Conservation (phyloP, 2,329 filamentous ascomycete species). For the Pseudogymnoascus sp. region DNA sequence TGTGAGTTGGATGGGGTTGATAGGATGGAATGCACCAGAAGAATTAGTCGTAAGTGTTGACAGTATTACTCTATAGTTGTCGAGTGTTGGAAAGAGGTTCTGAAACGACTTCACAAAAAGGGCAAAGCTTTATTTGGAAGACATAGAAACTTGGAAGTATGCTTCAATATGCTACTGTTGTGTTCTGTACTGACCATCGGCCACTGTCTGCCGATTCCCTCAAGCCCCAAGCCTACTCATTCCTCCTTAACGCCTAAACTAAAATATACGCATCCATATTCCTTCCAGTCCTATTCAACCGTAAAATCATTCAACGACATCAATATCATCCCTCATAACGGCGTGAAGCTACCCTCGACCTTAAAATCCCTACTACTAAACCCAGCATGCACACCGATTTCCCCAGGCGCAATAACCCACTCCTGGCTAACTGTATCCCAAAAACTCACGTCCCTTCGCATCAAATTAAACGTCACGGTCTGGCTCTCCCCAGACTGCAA, state of each 20-base stretch:
- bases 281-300: not conserved
- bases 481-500: slow-evolving; percentile 41
- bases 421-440: slow-evolving; percentile 65
- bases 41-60: not conserved
- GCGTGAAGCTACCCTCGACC: slow-evolving; percentile 8
- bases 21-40: not conserved
- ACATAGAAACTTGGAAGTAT: not conserved
- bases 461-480: slow-evolving; percentile 46
- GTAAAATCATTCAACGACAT: not conserved
- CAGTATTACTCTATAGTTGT: not conserved
- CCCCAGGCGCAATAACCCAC: slow-evolving; percentile 52
- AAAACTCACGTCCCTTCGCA: slow-evolving; percentile 64
- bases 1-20: not conserved
- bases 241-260: not conserved
- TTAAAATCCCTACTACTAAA: slow-evolving; percentile 24
- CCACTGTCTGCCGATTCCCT: not conserved
- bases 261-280: not conserved
- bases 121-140: not conserved
- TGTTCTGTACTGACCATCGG: not conserved
- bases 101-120: not conserved
- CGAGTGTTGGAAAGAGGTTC: not conserved
- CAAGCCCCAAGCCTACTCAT: not conserved
- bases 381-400: slow-evolving; percentile 33
- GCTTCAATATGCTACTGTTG: not conserved
- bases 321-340: not conserved